These are phyloP conservation scores for Huntiella bhutanensis DNA, from an alignment of 2,329 filamentous ascomycete species.

Conservation along the genomic window DNA sequence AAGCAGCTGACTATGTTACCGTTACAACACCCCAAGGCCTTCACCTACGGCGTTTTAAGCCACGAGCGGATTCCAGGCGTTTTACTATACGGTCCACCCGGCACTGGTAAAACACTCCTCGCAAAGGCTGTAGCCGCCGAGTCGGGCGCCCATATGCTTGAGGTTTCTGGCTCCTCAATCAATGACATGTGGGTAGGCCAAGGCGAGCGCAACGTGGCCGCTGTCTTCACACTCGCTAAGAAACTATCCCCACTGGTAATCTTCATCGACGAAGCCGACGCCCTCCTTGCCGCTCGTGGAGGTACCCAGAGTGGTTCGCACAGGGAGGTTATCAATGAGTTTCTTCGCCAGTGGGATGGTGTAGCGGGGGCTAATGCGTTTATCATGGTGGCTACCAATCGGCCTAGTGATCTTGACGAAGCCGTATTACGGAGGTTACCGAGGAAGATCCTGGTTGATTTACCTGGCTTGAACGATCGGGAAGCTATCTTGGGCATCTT, in stretches of 20 bases:
- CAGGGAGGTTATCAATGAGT: slow-evolving; percentile 88
- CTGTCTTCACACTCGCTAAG: slow-evolving; percentile 77
- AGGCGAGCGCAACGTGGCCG: slow-evolving; percentile 86
- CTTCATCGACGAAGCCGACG: slow-evolving; percentile 93
- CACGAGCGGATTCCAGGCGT: slow-evolving; percentile 82
- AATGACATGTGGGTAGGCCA: slow-evolving; percentile 96
- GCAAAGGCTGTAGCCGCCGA: slow-evolving; percentile 52
- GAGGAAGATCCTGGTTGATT: slow-evolving; percentile 51
- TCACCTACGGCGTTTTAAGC: slow-evolving; percentile 81
- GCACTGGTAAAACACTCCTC: slow-evolving; percentile 54
- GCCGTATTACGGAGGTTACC: slow-evolving; percentile 63
- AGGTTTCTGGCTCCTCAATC: slow-evolving; percentile 76
- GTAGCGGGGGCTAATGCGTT: slow-evolving; percentile 69
- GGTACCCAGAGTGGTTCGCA: slow-evolving; percentile 48
- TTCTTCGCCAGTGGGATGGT: slow-evolving; percentile 91
- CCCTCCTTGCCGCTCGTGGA: slow-evolving; percentile 64
- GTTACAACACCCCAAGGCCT: slow-evolving; percentile 77
- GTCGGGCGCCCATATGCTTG: slow-evolving; percentile 54
- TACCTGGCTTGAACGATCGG: slow-evolving; percentile 47
- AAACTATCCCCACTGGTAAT: slow-evolving; percentile 84
- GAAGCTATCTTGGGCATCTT: slow-evolving; percentile 53
- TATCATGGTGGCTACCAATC: slow-evolving; percentile 95
- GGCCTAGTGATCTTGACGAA: slow-evolving; percentile 86
- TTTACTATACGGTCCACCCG: slow-evolving; percentile 72
- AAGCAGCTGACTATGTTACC: slow-evolving; percentile 80